Base-by-base conservation (phyloP, 108 stramenopile genomes). In the Halocafeteria seosinensis region DNA sequence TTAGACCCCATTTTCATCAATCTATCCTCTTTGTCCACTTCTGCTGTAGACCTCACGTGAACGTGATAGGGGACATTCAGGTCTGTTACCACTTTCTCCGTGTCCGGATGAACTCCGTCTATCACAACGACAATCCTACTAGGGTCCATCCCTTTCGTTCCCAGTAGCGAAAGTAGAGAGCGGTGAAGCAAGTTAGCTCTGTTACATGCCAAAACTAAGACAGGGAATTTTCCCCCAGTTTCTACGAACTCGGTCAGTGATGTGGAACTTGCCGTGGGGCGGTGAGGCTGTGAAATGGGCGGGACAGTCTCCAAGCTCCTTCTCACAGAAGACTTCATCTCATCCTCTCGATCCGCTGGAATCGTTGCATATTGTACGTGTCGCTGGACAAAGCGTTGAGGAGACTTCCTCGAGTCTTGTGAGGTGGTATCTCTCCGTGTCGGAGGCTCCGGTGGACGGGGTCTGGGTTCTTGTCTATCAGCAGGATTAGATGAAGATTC, bases 161-260 rank as follows among this genome's bases (percentile, higher is more conserved):
- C 28, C 0, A 69, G 38, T 8, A 74, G 51, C 11, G 73, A 70
- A 51, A 38, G 26, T 1, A 81, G 58, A 9, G 80, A 72, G 12
- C 69, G 12, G 0, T 28, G 21, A 23, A 81, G 63, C 28, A 61
- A 24, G 13, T 64, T 52, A 0, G 35, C 37, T 8, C 80, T 69
- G n/a, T 76, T 63, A 61, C 37, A 60, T 5, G 77, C 65, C 6
- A 81, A 28, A 6, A 81, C 30, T 32, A 77, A 37, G 25, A 81
- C 25, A 12, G 80, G 74, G 35, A 78, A 34, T 29, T 36, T 28
- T 28, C 36, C 37, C 25, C 70, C 70, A 27, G 17, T 26, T 9
- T 50, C 28, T 25, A 71, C 29, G 27, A 71, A 71, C 17, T 33
- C 57, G 17, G 57, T 24, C 42, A 50, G 9, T 3, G 61, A 36